Percentiles rank a stretch among this genome's conserved stretches.
phyloP scores from a whole-genome alignment of 768 basidiomycete species.

The Lactarius quietus region DNA sequence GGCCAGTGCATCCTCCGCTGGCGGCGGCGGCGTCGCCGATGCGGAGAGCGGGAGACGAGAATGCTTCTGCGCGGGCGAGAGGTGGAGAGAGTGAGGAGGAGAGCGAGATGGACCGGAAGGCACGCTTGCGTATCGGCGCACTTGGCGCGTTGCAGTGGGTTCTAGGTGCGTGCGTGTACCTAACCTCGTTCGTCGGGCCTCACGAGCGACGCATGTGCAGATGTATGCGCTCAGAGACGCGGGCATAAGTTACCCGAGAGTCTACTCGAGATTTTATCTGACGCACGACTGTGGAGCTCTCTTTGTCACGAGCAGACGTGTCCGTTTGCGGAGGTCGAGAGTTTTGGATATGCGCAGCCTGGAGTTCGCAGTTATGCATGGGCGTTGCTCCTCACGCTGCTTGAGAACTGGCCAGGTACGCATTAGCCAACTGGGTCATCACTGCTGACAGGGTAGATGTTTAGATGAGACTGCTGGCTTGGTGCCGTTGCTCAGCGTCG shows the following conservation, averaged over 20 bases:
- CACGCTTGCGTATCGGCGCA: constrained; percentile 64
- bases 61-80: constrained; percentile 37
- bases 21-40: constrained; percentile 10
- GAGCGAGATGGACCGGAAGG: constrained; percentile 61
- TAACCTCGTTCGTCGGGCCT: background rate
- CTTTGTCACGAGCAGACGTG: constrained; percentile 44
- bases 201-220: constrained; percentile 12
- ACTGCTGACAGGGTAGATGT: background rate
- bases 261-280: constrained; percentile 42
- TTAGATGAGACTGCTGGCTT: constrained; percentile 32
- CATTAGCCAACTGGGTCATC: background rate
- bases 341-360: constrained; percentile 65
- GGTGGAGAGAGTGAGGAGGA: constrained; percentile 60
- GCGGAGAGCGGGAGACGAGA: constrained; percentile 37
- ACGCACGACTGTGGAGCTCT: constrained; percentile 57
- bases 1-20: constrained; percentile 31
- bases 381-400: constrained; percentile 46
- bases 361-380: constrained; percentile 71
- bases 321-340: constrained; percentile 42
- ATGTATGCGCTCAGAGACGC: constrained; percentile 10
- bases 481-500: constrained; percentile 49
- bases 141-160: constrained; percentile 64
- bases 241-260: constrained; percentile 29
- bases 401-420: constrained; percentile 47
- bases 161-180: constrained; percentile 46